phyloP scores from a whole-genome alignment of 2,329 filamentous ascomycete species.

The Neocucurbitaria cava region DNA sequence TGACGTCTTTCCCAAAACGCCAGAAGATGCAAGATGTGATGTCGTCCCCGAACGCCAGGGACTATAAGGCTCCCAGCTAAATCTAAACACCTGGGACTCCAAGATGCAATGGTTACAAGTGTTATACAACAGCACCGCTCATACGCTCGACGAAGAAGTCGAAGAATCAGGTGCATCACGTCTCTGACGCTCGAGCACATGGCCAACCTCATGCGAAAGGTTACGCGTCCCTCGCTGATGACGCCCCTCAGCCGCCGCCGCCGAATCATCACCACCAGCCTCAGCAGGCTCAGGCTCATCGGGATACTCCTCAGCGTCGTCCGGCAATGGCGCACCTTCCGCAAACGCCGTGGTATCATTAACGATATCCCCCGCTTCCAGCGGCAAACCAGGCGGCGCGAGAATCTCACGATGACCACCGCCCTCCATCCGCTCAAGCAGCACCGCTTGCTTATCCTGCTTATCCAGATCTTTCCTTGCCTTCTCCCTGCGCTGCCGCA shows the following conservation, averaged over 20 bases:
- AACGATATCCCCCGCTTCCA: conserved; percentile 21
- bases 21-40: conserved; percentile 7
- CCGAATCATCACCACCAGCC: too few relatives aligned
- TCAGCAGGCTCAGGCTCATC: too few relatives aligned
- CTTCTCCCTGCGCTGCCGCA: conserved; percentile 9
- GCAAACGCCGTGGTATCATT: conserved; percentile 18
- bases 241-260: too few relatives aligned
- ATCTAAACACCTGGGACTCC: background rate
- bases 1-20: conserved; percentile 2
- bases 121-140: background rate
- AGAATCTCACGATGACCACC: conserved; percentile 4
- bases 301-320: conserved; percentile 26
- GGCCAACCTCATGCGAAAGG: conserved; percentile 1
- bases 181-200: background rate
- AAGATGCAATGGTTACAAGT: background rate
- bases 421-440: conserved; percentile 1
- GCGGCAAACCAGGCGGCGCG: conserved; percentile 13
- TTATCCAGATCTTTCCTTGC: conserved; percentile 9
- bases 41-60: background rate
- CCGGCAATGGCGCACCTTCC: conserved; percentile 1
- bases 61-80: background rate
- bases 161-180: background rate
- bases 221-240: conserved; percentile 1
- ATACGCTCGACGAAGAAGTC: background rate
- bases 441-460: background rate